Base-by-base conservation (phyloP, 176 grass and related monocot genomes). In the Guadua angustifolia region DNA sequence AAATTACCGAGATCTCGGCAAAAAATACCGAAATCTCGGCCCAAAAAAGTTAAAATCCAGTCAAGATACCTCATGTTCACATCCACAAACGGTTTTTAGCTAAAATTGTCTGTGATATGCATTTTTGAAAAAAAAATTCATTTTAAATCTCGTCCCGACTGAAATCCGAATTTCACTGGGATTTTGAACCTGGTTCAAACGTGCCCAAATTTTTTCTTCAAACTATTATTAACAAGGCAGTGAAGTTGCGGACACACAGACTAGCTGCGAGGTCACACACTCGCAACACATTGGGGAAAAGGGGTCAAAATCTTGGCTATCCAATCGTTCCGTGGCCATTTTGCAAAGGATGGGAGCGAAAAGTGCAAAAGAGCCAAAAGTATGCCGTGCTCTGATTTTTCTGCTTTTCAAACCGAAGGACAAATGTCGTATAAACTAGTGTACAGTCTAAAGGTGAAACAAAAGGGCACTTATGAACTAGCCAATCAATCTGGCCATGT, bases 341-440 rank as follows among this genome's bases (percentile, higher is more conserved):
- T 69, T 62, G 6, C 52, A 52, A 32, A 86, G 12, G 39, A 39
- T 59, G 32, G 18, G 9, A 59, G 21, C 21, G 14, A 1, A 88
- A 88, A 79, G 16, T 6, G 60, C 75, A 74, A 29, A 80, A 69
- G 56, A 49, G 60, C 56, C 29, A 69, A 83, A 84, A 79, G 76
- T 24, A 25, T 25, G 67, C 1, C 13, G 0, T 69, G 73, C 33
- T 83, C 71, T 83, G 32, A 44, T 82, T 79, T 19, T 15, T 22
- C 12, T 67, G 61, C 66, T 19, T 86, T 72, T 47, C 51, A 19
- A 26, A 86, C 47, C 42, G 21, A 70, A 21, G 21, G 19, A 61
- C 4, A 70, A 78, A 79, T 78, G 13, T 50, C 47, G 11, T 43
- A 73, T 42, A n/a, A 74, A 84, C 35, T 58, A 55, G 32, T 50